Evolutionary conservation across 345 rosid species (phyloP).

Genomic region (Pelargonium nanum): DNA sequence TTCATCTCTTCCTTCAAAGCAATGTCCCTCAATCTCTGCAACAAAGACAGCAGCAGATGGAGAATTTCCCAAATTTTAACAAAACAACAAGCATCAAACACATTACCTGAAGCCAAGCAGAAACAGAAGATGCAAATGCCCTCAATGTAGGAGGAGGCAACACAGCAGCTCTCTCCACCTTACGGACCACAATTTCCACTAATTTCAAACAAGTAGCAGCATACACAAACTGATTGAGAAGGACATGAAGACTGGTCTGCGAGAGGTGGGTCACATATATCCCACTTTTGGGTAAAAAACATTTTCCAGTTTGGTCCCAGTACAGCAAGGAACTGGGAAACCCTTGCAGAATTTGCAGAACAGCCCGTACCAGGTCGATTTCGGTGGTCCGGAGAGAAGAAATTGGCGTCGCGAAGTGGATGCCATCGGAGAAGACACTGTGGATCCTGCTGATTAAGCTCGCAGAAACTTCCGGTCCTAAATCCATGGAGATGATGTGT

Average conservation of each 20-base stretch:
- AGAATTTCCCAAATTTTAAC: neutral
- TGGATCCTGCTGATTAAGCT: constrained; percentile 29
- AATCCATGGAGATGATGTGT: too few species aligned
- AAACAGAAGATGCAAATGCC: constrained; percentile 62
- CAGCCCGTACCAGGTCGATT: constrained; percentile 53
- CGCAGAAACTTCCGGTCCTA: constrained; percentile 8
- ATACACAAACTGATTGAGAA: constrained; percentile 50
- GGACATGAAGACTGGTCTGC: constrained; percentile 39
- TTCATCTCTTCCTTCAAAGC: constrained; percentile 77
- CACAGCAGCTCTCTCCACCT: constrained; percentile 22
- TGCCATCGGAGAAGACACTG: constrained; percentile 24
- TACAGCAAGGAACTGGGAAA: constrained; percentile 44
- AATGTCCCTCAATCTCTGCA: constrained; percentile 27
- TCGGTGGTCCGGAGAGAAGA: constrained; percentile 39
- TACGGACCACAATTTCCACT: constrained; percentile 37
- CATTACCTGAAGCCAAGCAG: constrained; percentile 62
- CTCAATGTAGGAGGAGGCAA: constrained; percentile 52
- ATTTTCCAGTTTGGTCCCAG: constrained; percentile 44
- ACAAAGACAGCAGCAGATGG: neutral
- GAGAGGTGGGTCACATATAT: constrained; percentile 67
- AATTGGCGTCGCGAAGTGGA: constrained; percentile 24
- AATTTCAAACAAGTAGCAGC: constrained; percentile 74
- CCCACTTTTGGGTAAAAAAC: constrained; percentile 37
- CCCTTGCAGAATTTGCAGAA: constrained; percentile 71
- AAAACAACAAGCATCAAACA: neutral